Conservation (phyloP, 495 filamentous ascomycete species). For the Emericellopsis terricola region DNA sequence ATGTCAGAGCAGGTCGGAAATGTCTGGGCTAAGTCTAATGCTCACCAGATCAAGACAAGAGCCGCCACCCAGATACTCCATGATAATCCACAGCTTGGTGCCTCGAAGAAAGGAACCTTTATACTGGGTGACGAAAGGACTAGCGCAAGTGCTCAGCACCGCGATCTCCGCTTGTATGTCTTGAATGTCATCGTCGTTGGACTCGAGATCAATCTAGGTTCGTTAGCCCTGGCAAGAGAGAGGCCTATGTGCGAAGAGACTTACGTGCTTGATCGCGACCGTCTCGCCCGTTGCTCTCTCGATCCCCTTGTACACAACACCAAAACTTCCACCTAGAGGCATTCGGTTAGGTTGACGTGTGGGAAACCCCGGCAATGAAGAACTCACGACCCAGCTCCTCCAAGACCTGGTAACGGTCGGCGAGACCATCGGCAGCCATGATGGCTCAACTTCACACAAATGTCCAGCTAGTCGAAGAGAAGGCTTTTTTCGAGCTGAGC, state of each 20-base stretch:
- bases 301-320: slow-evolving; percentile 89
- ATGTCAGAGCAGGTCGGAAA: slow-evolving; percentile 4
- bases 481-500: too few species aligned
- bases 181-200: slow-evolving; percentile 91
- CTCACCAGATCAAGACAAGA: slow-evolving; percentile 81
- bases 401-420: slow-evolving; percentile 69
- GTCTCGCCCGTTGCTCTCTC: slow-evolving; percentile 71
- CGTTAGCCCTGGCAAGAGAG: too few species aligned
- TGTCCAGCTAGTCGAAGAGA: not conserved
- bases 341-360: slow-evolving; percentile 5
- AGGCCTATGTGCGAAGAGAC: slow-evolving; percentile 16
- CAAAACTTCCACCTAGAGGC: slow-evolving; percentile 69
- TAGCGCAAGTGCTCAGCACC: slow-evolving; percentile 84
- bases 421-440: slow-evolving; percentile 49
- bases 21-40: not conserved
- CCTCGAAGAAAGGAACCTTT: slow-evolving; percentile 88
- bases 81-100: slow-evolving; percentile 96
- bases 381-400: slow-evolving; percentile 82
- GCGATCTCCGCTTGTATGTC: slow-evolving; percentile 97
- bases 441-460: slow-evolving; percentile 3
- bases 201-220: slow-evolving; percentile 92
- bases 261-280: slow-evolving; percentile 81
- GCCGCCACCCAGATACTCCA: slow-evolving; percentile 91
- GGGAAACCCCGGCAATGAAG: not conserved
- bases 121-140: slow-evolving; percentile 88